These are phyloP conservation scores for Picea abies DNA, from an alignment of 83 land plant species.

Conservation along the genomic window DNA sequence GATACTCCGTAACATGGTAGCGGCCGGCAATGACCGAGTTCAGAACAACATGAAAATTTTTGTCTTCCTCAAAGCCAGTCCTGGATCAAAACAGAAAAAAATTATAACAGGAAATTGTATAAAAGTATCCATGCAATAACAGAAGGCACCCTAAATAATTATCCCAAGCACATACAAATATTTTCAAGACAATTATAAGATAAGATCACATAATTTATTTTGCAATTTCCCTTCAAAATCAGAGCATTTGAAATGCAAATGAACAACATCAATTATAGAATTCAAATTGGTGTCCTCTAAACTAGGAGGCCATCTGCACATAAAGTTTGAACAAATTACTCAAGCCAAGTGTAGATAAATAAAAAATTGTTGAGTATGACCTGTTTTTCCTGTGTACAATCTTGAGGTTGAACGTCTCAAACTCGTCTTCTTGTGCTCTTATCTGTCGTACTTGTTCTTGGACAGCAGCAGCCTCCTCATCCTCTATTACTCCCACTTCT, in stretches of 20 bases:
- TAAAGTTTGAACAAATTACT: not conserved
- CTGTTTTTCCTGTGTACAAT: slow-evolving; percentile 97
- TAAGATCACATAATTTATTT: not conserved
- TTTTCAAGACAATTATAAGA: not conserved
- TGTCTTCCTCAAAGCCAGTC: slow-evolving; percentile 99
- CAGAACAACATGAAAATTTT: slow-evolving; percentile 88
- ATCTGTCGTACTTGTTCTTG: slow-evolving; percentile 95
- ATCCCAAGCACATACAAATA: not conserved
- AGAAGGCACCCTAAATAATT: not conserved
- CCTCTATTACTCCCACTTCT: slow-evolving; percentile 68
- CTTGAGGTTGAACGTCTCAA: slow-evolving; percentile 89
- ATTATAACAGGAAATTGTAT: too few species aligned
- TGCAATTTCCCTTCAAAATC: not conserved
- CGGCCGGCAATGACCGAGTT: slow-evolving; percentile 99
- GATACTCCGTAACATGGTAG: slow-evolving; percentile 97
- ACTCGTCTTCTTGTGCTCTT: slow-evolving; percentile 92
- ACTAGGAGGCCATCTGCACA: not conserved
- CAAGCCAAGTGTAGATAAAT: not conserved
- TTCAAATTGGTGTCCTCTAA: not conserved
- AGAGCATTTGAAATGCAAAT: slow-evolving; percentile 1
- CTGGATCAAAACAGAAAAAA: slow-evolving; percentile 35
- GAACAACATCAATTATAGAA: not conserved
- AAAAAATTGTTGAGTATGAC: slow-evolving; percentile 18
- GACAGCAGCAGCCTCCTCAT: slow-evolving; percentile 89
- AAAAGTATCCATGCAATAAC: not conserved